phyloP scores from a whole-genome alignment of 1,139 yeast species.

The Kodamaea sp. region DNA sequence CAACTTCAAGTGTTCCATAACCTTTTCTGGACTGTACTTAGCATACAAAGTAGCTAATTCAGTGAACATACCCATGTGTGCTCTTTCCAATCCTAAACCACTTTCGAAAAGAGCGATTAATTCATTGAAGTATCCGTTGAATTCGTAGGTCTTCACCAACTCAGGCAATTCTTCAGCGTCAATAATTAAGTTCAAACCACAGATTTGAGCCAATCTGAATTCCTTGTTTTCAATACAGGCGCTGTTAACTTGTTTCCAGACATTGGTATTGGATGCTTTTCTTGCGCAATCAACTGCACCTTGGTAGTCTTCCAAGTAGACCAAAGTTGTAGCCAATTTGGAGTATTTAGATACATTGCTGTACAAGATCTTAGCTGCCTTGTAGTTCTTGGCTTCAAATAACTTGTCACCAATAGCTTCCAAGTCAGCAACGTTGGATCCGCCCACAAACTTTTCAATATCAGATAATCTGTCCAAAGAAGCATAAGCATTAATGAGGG shows the following conservation, averaged over 20 bases:
- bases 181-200: constrained; percentile 95
- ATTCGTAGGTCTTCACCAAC: constrained; percentile 82
- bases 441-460: constrained; percentile 79
- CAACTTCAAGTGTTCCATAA: constrained; percentile 94
- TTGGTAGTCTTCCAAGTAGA: constrained; percentile 88
- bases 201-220: constrained; percentile 95
- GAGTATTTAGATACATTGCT: constrained; percentile 90
- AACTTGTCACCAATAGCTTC: constrained; percentile 91
- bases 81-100: constrained; percentile 95
- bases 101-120: constrained; percentile 90
- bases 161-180: constrained; percentile 97
- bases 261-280: constrained; percentile 90
- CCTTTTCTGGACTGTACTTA: constrained; percentile 86
- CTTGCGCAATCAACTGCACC: constrained; percentile 98
- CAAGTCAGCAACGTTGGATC: constrained; percentile 90
- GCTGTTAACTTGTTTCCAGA: constrained; percentile 96
- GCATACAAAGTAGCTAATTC: constrained; percentile 90
- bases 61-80: constrained; percentile 99
- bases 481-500: constrained; percentile 85
- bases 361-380: constrained; percentile 89
- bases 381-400: constrained; percentile 78
- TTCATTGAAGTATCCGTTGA: constrained; percentile 89
- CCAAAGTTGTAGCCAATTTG: constrained; percentile 92
- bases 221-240: constrained; percentile 96
- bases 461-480: constrained; percentile 73